Evolutionary conservation across 2,329 filamentous ascomycete genomes (phyloP).

Genomic region (Pyrenophora teres): DNA sequence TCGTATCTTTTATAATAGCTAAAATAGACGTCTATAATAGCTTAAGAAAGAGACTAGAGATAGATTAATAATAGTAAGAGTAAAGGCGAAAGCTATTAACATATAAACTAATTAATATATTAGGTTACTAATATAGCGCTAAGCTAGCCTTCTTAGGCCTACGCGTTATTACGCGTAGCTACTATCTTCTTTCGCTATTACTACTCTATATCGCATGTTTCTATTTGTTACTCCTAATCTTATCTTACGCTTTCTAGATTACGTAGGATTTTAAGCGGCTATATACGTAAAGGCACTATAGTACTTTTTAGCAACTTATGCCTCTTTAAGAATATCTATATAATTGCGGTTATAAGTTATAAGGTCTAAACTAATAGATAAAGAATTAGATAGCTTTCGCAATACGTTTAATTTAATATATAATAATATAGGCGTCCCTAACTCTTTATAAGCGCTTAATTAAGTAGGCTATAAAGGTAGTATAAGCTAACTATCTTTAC

Average conservation of each 20-base stretch:
- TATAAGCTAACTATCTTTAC: not conserved
- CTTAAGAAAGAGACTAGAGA: not conserved
- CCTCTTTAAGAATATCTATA: slow-evolving; percentile 6
- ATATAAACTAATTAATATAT: no score
- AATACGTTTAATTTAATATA: slow-evolving; percentile 4
- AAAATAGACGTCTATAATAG: not conserved
- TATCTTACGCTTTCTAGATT: not conserved
- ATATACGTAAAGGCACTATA: not conserved
- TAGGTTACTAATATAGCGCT: no score
- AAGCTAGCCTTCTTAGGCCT: not conserved
- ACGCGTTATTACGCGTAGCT: not conserved
- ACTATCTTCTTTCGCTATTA: not conserved
- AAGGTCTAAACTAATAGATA: slow-evolving; percentile 13
- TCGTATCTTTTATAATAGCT: no score
- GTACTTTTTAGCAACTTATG: not conserved
- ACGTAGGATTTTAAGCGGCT: not conserved
- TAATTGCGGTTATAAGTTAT: slow-evolving; percentile 8
- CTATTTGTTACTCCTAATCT: not conserved
- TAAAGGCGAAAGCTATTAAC: not conserved
- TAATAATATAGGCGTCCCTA: not conserved
- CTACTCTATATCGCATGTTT: not conserved
- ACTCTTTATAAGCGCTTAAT: not conserved
- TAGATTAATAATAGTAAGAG: not conserved
- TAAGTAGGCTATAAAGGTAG: not conserved
- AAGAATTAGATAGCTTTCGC: slow-evolving; percentile 15